phyloP scores from a whole-genome alignment of 768 basidiomycete genomes.

The Termitomyces sp. region DNA sequence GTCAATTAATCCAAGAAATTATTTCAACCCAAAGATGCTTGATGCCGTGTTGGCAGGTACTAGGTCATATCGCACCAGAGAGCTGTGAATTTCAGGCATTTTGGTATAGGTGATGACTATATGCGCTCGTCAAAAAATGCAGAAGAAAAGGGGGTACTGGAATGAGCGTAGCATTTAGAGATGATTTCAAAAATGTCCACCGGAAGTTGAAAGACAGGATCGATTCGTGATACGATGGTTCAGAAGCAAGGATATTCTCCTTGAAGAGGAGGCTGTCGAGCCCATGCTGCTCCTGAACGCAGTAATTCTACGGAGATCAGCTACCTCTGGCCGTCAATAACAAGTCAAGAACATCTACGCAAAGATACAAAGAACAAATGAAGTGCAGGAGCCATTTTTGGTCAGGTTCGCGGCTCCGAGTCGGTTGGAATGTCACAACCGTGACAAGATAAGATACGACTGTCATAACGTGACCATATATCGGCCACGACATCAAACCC shows the following conservation, averaged over 20 bases:
- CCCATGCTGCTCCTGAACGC: too few relatives aligned
- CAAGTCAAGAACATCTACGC: too few relatives aligned
- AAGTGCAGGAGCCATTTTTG: too few relatives aligned
- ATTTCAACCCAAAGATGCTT: neutral
- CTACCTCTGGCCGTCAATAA: too few relatives aligned
- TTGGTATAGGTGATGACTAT: neutral
- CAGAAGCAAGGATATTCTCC: too few relatives aligned
- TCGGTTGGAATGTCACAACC: too few relatives aligned
- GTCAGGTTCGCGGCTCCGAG: too few relatives aligned
- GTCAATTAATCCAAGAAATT: neutral
- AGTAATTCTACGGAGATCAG: too few relatives aligned
- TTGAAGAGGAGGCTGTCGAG: too few relatives aligned
- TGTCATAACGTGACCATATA: slow-evolving; percentile 6
- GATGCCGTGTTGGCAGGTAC: neutral
- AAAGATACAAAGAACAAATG: too few relatives aligned
- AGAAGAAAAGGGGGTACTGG: neutral
- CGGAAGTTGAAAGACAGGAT: neutral
- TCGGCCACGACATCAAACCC: slow-evolving; percentile 29
- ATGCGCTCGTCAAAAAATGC: neutral
- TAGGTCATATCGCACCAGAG: neutral
- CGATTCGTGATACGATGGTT: neutral
- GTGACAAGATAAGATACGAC: slow-evolving; percentile 13
- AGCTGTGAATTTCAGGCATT: neutral
- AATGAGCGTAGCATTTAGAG: neutral
- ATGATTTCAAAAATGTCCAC: neutral